Evolutionary conservation across 2,329 filamentous ascomycete species (phyloP).

Genomic region (Fusarium sp.): DNA sequence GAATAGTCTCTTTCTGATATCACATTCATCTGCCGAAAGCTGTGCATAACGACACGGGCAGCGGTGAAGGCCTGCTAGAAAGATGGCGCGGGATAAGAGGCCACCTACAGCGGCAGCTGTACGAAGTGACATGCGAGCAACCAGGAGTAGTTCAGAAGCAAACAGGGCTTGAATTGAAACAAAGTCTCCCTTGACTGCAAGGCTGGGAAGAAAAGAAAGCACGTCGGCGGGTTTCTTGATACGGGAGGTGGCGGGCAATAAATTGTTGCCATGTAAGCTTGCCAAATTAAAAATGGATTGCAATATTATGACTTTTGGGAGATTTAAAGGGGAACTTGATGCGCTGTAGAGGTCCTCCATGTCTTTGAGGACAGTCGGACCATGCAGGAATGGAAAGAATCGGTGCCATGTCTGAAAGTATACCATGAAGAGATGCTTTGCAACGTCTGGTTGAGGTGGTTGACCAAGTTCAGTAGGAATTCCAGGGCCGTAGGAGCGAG

Average conservation of each 20-base stretch:
- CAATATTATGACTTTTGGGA: not conserved
- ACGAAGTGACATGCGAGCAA: conserved; percentile 1
- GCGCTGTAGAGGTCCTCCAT: not conserved
- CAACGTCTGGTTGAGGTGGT: not conserved
- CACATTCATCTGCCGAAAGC: not conserved
- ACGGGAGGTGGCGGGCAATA: not conserved
- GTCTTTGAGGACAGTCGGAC: not conserved
- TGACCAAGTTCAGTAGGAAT: not conserved
- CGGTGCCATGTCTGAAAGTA: conserved; percentile 1
- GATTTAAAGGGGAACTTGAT: not conserved
- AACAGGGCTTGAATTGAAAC: not conserved
- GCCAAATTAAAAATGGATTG: not conserved
- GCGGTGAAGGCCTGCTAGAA: not conserved
- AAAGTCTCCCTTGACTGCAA: not conserved
- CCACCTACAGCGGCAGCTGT: not conserved
- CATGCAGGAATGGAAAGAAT: not conserved
- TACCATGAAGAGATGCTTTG: not conserved
- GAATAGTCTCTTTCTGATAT: not conserved
- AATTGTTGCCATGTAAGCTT: not conserved
- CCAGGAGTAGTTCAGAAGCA: not conserved
- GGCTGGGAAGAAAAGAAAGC: not conserved
- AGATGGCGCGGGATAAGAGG: not conserved
- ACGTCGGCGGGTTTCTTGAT: not conserved
- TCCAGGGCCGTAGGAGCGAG: not conserved
- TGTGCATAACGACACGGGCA: not conserved